phyloP scores from a whole-genome alignment of 495 filamentous ascomycete genomes.

The Thozetella sp. region DNA sequence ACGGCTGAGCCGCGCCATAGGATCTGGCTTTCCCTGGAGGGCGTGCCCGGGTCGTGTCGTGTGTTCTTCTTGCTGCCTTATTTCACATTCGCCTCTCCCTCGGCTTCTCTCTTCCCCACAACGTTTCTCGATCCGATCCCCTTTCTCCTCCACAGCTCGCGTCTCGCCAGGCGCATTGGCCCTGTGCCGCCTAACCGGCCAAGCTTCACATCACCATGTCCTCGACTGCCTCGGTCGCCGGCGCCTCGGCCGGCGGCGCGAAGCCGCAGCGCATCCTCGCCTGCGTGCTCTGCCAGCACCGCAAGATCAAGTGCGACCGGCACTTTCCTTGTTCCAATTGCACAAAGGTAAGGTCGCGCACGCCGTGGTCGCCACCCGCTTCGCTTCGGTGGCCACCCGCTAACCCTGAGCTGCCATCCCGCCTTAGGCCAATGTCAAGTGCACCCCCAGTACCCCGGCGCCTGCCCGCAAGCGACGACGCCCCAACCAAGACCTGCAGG shows the following conservation, averaged over 20 bases:
- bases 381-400: constrained; percentile 6
- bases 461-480: constrained; percentile 45
- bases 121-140: too few species aligned
- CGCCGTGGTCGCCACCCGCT: background rate
- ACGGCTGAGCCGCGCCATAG: too few species aligned
- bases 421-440: constrained; percentile 41
- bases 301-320: constrained; percentile 73
- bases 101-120: too few species aligned
- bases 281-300: constrained; percentile 56
- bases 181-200: too few species aligned
- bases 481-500: constrained; percentile 50
- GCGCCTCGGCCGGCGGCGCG: background rate
- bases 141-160: too few species aligned
- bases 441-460: constrained; percentile 48
- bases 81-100: too few species aligned
- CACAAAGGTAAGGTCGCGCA: constrained; percentile 37
- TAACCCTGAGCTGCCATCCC: background rate
- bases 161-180: too few species aligned
- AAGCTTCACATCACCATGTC: background rate
- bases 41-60: too few species aligned
- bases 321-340: constrained; percentile 70
- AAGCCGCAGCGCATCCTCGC: constrained; percentile 36
- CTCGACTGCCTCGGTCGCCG: background rate
- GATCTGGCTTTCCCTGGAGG: too few species aligned
- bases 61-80: too few species aligned